Base-by-base conservation (phyloP, 352 stramenopile species). In the Globisporangium cylindrosporum region DNA sequence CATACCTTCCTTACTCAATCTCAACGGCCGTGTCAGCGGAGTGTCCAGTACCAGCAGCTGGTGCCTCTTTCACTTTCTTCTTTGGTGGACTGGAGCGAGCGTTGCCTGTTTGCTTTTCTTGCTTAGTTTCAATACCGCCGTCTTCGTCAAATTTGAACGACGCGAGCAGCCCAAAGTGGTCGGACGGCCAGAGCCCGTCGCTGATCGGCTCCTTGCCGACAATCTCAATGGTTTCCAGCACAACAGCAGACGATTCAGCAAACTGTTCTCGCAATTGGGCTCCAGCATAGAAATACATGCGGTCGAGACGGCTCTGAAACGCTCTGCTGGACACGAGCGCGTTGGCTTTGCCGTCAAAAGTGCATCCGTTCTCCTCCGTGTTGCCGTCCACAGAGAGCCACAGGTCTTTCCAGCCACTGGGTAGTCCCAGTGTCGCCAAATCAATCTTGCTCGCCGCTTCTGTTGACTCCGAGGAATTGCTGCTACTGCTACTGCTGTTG, bases 311-410 rank as follows among this genome's bases (percentile, higher is more conserved):
- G 68, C 84, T 94, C 20, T 77, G 86, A 55, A 88, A 91, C 3
- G 81, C 73, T 41, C 70, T 74, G 70, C 81, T 91, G 41, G 73
- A 72, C 59, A 94, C 84, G 60, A 92, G 62, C 0, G 62, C 69
- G 55, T 94, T 94, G 7, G 65, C 69, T 38, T 78, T 77, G 22
- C 82, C 86, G 53, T 94, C 86, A 59, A 89, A 94, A 24, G 86
- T 94, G 69, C 77, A 84, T 0, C 86, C 86, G 22, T 94, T 94
- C 53, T 88, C 76, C 62, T 94, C 84, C 2, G 86, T 89, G 46
- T 92, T 90, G 24, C 82, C 83, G 8, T 68, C 64, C 12, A 92
- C 77, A 0, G 70, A 78, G 38, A 94, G 66, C 86, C 86, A 94
- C 4, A 91, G 76, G 53, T 94, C 86, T 20, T 73, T 89, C 86